These are phyloP conservation scores for Aspergillus campestris DNA, from an alignment of 495 filamentous ascomycete genomes.

Conservation along the genomic window DNA sequence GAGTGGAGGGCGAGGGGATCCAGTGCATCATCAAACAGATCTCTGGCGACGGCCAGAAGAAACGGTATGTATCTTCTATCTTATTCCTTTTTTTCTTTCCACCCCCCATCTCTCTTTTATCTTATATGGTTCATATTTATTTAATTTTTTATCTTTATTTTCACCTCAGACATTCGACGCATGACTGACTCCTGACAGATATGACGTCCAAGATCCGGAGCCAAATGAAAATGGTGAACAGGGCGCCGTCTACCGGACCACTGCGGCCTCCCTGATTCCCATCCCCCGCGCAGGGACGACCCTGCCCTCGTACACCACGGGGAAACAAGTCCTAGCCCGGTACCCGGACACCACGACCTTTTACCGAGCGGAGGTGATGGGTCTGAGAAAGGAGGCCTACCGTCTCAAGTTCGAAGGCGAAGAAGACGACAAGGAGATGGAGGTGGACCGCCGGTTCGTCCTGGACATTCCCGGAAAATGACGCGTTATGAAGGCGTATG, in stretches of 20 bases:
- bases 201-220: constrained; percentile 91
- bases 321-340: constrained; percentile 71
- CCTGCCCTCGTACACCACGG: constrained; percentile 63
- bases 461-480: constrained; percentile 59
- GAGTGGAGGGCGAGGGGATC: constrained; percentile 62
- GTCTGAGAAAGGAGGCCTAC: constrained; percentile 52
- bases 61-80: constrained; percentile 39
- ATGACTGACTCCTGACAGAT: constrained; percentile 37
- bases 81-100: no score
- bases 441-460: constrained; percentile 71
- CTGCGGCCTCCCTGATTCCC: constrained; percentile 71
- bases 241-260: constrained; percentile 66
- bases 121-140: no score
- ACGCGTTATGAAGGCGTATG: background rate
- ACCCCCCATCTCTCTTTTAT: no score
- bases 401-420: constrained; percentile 78
- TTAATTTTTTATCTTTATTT: no score
- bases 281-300: constrained; percentile 56
- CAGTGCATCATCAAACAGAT: constrained; percentile 81
- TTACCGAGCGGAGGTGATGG: constrained; percentile 91
- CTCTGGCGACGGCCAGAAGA: constrained; percentile 75
- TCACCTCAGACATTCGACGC: no score
- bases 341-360: constrained; percentile 95
- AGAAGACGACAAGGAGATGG: constrained; percentile 72
- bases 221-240: constrained; percentile 70